Evolutionary conservation across 2,329 filamentous ascomycete species (phyloP), one percentile per base, ranked within the genome.

Genomic region (Penicillium glabrum): DNA sequence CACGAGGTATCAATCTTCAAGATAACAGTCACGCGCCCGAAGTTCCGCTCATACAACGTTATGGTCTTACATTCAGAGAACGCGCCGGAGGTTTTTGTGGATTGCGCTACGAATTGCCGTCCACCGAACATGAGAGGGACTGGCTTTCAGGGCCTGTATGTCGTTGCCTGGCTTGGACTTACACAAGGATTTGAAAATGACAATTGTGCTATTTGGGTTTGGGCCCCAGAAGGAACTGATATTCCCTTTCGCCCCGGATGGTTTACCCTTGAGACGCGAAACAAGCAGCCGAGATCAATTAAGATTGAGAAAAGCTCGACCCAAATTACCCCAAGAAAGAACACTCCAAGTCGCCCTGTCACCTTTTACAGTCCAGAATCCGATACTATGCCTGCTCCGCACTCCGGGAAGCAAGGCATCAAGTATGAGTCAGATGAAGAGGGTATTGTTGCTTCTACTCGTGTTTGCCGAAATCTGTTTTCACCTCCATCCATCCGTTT

Each of bases 161-260:
- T 64, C 11, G 9, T 54, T 29, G 55, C 54, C 1, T 66, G 64
- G 63, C 19, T 37, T 21, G 57, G 57, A 9, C 11, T 37, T 2
- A 19, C 31, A 4, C 13, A 56, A 6, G 53, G 54, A 19, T 62
- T 27, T 33, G 59, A 60, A 2, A 14, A 37, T 14, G 41, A 58
- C 14, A 31, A 29, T 9, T 61, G 49, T 23, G 60, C 61, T 5
- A 35, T 63, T 5, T 49, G 59, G 2, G 35, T 53, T 16, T 63
- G 51, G 46, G 33, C 11, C 5, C 19, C 29, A 16, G 9, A 23
- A 16, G 31, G 31, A 24, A 16, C 16, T 9, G 23, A 46, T 13
- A 21, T 31, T 31, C 16, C 11, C 10, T 46, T 29, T 14, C 10
- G 13, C 5, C 8, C 45, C 8, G 13, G 10, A 46, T 46, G 45